Base-by-base conservation (phyloP, 768 basidiomycete genomes). In the Boletus pseudopeckii region DNA sequence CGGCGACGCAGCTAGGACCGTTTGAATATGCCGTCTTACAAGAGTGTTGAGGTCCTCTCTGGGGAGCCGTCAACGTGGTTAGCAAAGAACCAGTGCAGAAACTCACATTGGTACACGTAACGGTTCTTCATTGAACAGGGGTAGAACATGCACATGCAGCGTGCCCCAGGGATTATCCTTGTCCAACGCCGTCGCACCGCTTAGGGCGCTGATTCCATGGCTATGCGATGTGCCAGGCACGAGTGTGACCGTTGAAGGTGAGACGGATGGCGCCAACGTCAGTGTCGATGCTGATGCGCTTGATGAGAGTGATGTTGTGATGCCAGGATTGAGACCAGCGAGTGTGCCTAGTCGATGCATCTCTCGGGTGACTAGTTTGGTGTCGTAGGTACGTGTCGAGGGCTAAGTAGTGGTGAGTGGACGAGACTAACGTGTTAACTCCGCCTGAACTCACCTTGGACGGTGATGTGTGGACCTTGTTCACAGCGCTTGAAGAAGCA, bases 61-160 rank as follows among this genome's bases (percentile, higher is more conserved):
- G 65, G 36, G 50, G 15, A 32, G n/a, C 9, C 18, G 48, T 72
- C 38, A 66, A 43, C 17, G 10, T 32, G 46, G 18, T 17, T 11
- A 24, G 22, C 28, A 44, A 50, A n/a, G 42, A 41, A 9, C 28
- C 24, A 22, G 52, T 10, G 28, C 40, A 26, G 17, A 48, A 17
- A 72, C 83, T 64, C 63, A 88, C 89, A 98, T 92, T 22, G 92
- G 87, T 48, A 88, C 80, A 55, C 85, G 80, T 18, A 98, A 77
- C 3, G 88, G 86, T 64, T 94, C 90, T 34, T 92, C 90, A 48
- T 95, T 95, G 75, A 98, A 98, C 5, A 96, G 71, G 1, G 94
- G 94, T 4, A 98, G 74, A 33, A 97, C 87, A 66, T 92, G 85
- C 32, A 95, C 84, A 69, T 94, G 90, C 20, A 98, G 72, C 22